A percentile compares a stretch with the other conserved stretches of the same genome.
Conservation (phyloP, 495 filamentous ascomycete genomes). For the Tuber microsphaerosporum region DNA sequence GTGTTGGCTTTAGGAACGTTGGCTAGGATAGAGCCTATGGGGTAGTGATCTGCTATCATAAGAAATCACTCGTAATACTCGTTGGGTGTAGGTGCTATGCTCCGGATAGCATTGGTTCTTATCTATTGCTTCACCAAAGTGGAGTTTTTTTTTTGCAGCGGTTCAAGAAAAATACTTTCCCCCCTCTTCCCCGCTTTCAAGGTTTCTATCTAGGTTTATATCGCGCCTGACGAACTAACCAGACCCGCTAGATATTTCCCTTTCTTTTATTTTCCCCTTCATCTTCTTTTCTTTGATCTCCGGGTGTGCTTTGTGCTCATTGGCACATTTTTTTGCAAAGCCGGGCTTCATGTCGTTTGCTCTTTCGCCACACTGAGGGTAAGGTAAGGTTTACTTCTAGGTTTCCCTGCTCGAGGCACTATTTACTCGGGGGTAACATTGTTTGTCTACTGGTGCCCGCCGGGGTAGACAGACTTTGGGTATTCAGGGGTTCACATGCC, state of each 20-base stretch:
- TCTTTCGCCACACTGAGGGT: background rate
- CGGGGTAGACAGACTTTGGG: background rate
- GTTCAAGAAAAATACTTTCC: background rate
- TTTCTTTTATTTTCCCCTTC: background rate
- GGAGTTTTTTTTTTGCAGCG: background rate
- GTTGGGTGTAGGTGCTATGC: background rate
- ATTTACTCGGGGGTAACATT: background rate
- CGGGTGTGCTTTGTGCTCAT: background rate
- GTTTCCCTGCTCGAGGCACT: background rate
- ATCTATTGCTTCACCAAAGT: background rate
- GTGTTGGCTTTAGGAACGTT: no score
- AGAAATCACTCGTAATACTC: background rate
- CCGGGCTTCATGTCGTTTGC: background rate
- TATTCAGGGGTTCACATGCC: background rate
- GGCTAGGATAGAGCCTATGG: no score
- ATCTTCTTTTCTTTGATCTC: background rate
- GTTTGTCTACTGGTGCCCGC: background rate
- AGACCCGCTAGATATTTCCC: background rate
- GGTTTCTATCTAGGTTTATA: background rate
- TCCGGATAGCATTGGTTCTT: background rate
- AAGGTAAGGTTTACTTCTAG: background rate
- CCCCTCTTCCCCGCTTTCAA: background rate
- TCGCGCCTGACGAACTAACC: background rate
- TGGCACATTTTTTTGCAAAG: background rate
- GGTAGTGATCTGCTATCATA: background rate